Percentiles rank a stretch among this genome's conserved stretches.
Conservation (phyloP, 257 asterid species). For the Solanum peruvianum region DNA sequence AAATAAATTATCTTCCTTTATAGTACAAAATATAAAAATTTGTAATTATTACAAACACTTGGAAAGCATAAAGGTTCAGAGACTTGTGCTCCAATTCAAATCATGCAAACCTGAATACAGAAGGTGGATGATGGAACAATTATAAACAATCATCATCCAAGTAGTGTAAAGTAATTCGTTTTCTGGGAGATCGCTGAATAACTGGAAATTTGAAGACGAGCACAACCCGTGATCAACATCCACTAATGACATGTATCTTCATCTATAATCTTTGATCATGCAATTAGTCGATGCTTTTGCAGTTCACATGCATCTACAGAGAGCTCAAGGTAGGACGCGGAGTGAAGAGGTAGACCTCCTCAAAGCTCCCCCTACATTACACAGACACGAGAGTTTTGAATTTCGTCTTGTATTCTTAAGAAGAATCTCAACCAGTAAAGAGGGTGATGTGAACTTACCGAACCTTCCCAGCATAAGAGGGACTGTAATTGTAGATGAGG, state of each 20-base stretch:
- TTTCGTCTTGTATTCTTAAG: background rate
- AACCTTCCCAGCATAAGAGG: constrained; percentile 82
- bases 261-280: background rate
- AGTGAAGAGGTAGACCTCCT: constrained; percentile 84
- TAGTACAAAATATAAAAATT: background rate
- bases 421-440: background rate
- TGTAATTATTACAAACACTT: background rate
- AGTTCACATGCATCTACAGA: background rate
- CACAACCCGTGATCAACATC: background rate
- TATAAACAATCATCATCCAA: background rate
- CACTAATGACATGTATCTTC: background rate
- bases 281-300: background rate
- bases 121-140: background rate
- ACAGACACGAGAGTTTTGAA: background rate
- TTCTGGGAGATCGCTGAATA: background rate
- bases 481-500: constrained; percentile 82
- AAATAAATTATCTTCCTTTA: background rate
- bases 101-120: background rate
- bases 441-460: constrained; percentile 33
- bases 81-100: background rate
- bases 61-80: background rate
- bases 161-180: background rate
- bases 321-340: background rate
- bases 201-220: background rate
- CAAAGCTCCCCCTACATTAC: constrained; percentile 75